phyloP scores from a whole-genome alignment of 768 basidiomycete species.

The Tylopilus plumbeoviolaceoides region DNA sequence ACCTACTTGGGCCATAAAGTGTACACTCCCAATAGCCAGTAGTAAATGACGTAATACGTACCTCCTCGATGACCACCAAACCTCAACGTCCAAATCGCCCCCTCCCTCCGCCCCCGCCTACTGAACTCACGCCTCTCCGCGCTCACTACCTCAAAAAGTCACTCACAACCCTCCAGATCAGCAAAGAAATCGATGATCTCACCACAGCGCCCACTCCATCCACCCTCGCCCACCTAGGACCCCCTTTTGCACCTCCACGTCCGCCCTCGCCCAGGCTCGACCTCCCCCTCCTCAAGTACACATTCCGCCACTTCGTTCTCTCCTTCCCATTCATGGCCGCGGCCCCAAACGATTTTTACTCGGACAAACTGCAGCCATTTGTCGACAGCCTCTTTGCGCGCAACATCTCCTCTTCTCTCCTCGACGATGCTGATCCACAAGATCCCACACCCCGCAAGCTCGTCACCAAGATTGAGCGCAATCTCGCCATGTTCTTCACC shows the following conservation, averaged over 20 bases:
- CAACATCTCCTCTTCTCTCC: slow-evolving; percentile 54
- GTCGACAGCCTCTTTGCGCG: slow-evolving; percentile 76
- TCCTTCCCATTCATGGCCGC: slow-evolving; percentile 93
- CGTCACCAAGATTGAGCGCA: slow-evolving; percentile 77
- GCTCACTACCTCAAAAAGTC: slow-evolving; percentile 99
- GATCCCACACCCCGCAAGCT: slow-evolving; percentile 64
- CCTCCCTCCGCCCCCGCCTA: background rate
- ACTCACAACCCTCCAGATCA: slow-evolving; percentile 82
- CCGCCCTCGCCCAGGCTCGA: slow-evolving; percentile 56
- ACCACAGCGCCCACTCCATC: slow-evolving; percentile 49
- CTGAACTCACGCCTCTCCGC: slow-evolving; percentile 72
- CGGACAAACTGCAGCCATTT: slow-evolving; percentile 93
- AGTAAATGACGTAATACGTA: slow-evolving; percentile 13
- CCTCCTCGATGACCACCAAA: background rate
- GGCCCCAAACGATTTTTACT: slow-evolving; percentile 90
- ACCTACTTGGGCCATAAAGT: slow-evolving; percentile 32
- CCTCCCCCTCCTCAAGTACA: slow-evolving; percentile 83
- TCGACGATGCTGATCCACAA: slow-evolving; percentile 58
- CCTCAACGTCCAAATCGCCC: slow-evolving; percentile 10
- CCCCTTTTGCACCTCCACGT: slow-evolving; percentile 75
- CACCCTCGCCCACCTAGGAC: slow-evolving; percentile 82
- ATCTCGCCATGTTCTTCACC: slow-evolving; percentile 75
- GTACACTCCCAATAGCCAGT: slow-evolving; percentile 20
- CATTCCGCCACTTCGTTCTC: slow-evolving; percentile 89
- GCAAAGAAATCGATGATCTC: slow-evolving; percentile 69